Percentiles rank a stretch among this genome's conserved stretches.
phyloP scores from a whole-genome alignment of 108 stramenopile genomes.

The Chaetoceros muelleri region DNA sequence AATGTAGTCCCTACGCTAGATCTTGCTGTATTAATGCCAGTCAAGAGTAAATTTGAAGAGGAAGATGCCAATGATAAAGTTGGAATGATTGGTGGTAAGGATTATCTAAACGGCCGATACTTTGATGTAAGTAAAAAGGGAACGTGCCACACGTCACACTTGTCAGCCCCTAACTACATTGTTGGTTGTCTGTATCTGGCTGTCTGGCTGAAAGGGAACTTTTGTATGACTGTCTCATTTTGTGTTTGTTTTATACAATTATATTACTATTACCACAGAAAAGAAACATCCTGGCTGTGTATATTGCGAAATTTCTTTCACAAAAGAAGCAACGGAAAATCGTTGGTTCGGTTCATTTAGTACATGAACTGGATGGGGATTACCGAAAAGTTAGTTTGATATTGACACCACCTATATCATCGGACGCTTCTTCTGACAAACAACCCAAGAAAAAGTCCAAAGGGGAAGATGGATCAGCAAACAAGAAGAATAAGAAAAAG shows the following conservation, averaged over 20 bases:
- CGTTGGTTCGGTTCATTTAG: slow-evolving; percentile 37
- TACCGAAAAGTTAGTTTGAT: slow-evolving; percentile 29
- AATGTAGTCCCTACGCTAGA: slow-evolving; percentile 58
- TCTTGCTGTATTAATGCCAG: slow-evolving; percentile 40
- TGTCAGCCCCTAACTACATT: background rate
- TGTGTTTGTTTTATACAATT: slow-evolving; percentile 1
- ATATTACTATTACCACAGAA: slow-evolving; percentile 29
- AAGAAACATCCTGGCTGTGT: slow-evolving; percentile 49
- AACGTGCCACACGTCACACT: background rate
- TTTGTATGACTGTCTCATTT: background rate
- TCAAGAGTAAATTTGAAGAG: slow-evolving; percentile 6
- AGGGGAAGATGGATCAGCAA: slow-evolving; percentile 14
- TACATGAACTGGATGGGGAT: slow-evolving; percentile 24
- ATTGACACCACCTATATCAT: slow-evolving; percentile 29
- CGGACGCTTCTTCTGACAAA: background rate
- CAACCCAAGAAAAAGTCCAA: slow-evolving; percentile 6
- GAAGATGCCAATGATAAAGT: slow-evolving; percentile 2
- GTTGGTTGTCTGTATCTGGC: background rate
- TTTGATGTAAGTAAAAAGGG: slow-evolving; percentile 53
- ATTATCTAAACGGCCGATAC: slow-evolving; percentile 65
- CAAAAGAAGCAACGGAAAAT: slow-evolving; percentile 28
- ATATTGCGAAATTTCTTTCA: slow-evolving; percentile 44
- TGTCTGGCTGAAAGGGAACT: background rate
- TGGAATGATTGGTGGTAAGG: slow-evolving; percentile 46
- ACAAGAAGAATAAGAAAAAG: slow-evolving; percentile 10